A percentile compares a stretch with the other conserved stretches of the same genome.
Conservation (phyloP, 768 basidiomycete genomes). For the Mycena floridula region DNA sequence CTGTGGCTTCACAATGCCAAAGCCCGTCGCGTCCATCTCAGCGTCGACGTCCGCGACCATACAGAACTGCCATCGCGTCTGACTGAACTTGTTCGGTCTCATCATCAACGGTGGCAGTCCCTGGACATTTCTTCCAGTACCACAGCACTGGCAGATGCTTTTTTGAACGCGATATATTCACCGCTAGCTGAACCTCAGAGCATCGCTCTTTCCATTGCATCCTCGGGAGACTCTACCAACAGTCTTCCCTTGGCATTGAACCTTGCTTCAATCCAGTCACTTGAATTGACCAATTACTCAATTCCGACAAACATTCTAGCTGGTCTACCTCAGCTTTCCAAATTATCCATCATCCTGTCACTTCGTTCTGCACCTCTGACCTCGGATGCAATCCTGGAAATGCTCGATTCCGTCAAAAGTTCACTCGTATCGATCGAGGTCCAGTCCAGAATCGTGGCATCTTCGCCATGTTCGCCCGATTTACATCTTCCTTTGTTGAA, state of each 20-base stretch:
- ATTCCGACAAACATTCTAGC: too few species aligned
- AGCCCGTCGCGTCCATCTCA: slow-evolving; percentile 1
- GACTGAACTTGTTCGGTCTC: too few species aligned
- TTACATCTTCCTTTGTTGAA: neutral
- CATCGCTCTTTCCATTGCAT: too few species aligned
- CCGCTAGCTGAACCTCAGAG: too few species aligned
- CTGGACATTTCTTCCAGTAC: slow-evolving; percentile 2
- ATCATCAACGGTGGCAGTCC: too few species aligned
- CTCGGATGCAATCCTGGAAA: slow-evolving; percentile 1
- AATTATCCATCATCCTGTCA: neutral
- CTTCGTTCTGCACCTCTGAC: slow-evolving; percentile 4
- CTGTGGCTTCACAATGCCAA: slow-evolving; percentile 3
- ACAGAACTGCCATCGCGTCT: neutral
- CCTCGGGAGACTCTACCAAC: too few species aligned
- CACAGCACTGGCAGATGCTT: neutral
- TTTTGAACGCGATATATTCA: slow-evolving; percentile 4
- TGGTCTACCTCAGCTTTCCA: neutral
- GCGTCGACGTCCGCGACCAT: slow-evolving; percentile 1
- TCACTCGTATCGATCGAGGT: slow-evolving; percentile 1
- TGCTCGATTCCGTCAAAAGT: slow-evolving; percentile 2
- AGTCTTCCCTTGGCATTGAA: neutral
- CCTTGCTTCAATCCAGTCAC: too few species aligned
- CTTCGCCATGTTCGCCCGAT: neutral
- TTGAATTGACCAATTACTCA: too few species aligned
- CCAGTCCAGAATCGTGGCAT: slow-evolving; percentile 1